These are phyloP conservation scores for Haberlea rhodopensis DNA, from an alignment of 257 asterid species.

Conservation along the genomic window DNA sequence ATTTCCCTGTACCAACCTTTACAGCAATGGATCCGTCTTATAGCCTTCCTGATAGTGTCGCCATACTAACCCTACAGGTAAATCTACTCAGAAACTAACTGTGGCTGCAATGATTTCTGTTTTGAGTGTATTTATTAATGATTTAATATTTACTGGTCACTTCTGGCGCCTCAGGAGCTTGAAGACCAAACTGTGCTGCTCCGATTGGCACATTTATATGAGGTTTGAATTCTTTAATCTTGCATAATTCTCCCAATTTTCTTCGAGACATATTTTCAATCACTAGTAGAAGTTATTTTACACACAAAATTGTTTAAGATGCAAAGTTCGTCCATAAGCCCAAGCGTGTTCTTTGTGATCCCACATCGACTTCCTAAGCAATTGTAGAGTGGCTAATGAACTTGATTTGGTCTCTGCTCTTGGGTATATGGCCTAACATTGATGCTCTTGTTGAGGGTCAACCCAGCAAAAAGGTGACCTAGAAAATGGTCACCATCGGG, in stretches of 20 bases:
- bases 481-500: background rate
- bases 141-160: background rate
- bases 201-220: conserved; percentile 92
- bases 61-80: conserved; percentile 89
- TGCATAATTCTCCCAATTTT: conserved; percentile 8
- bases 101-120: background rate
- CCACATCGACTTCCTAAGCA: background rate
- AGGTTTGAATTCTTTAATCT: conserved; percentile 48
- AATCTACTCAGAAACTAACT: conserved; percentile 5
- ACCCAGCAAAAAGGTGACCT: background rate
- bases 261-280: background rate
- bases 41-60: conserved; percentile 80
- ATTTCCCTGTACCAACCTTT: conserved; percentile 57
- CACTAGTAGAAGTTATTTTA: background rate
- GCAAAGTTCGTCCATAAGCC: background rate
- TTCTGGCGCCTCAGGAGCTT: conserved; percentile 60
- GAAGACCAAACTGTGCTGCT: conserved; percentile 62
- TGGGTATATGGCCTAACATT: background rate
- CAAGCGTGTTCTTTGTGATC: background rate
- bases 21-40: conserved; percentile 82
- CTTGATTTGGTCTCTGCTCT: too few relatives aligned
- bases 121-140: background rate
- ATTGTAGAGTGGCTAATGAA: too few relatives aligned
- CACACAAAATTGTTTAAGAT: background rate
- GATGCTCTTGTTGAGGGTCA: background rate